Base-by-base conservation (phyloP, 164 flowering plant species). In the Buxus sempervirens region DNA sequence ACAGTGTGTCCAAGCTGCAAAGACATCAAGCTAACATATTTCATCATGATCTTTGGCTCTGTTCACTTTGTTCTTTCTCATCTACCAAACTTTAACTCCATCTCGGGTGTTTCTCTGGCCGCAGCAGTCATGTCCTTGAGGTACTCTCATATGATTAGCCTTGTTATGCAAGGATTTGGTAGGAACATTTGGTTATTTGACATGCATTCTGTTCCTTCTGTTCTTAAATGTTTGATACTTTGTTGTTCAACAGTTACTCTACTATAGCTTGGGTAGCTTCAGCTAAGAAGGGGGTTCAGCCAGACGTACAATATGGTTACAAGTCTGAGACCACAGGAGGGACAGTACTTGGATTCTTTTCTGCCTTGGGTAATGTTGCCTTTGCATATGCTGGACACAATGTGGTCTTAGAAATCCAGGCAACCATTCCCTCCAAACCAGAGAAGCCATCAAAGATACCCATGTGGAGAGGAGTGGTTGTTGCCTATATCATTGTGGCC, bases 381-480 rank as follows among this genome's bases (percentile, higher is more conserved):
- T 85, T 85, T 60, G 85, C 89, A 0, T 85, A 79, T 61, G 89
- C 89, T 0, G 89, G 87, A 4, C 89, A 85, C 63, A 83, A 78
- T 60, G 89, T 85, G 62, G 89, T 85, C 8, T 55, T 85, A 67
- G 86, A 85, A 71, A 85, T 85, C 60, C 89, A 85, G 24, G 86
- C 89, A 24, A 81, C 86, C 0, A 80, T 85, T 10, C 89, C 89
- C 26, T 85, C 89, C 0, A 81, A 84, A 3, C 82, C 82, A 1
- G 87, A 82, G 22, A 77, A 70, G 49, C 89, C 89, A 5, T 85
- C 89, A 26, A 85, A 82, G 63, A 63, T 24, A 9, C 74, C 87
- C 7, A 85, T 85, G 89, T 83, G 87, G 87, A 83, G 63, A 62
- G 89, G 89, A 26, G 85, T 80, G 8, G 20, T 79, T 1, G 75